phyloP scores from a whole-genome alignment of 1,284 basidiomycete species.

The Leccinum proliferum region DNA sequence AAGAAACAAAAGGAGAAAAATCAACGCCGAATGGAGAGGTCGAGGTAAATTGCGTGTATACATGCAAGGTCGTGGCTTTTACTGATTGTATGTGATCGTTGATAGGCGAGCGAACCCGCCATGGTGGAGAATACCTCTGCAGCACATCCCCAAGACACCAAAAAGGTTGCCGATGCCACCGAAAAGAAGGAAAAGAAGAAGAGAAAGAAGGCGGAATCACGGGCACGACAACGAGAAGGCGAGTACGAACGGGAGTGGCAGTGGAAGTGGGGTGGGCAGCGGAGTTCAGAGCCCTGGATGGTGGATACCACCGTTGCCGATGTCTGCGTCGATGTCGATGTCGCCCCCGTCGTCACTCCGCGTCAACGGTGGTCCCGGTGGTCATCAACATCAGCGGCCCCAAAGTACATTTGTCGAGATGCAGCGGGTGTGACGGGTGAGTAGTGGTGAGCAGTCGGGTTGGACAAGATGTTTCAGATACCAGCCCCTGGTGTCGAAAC shows the following conservation, averaged over 20 bases:
- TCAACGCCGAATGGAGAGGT: conserved; percentile 10
- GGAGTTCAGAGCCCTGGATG: neutral
- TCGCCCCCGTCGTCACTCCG: neutral
- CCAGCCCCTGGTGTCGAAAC: no score
- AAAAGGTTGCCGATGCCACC: neutral
- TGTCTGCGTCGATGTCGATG: neutral
- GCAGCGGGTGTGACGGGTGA: neutral
- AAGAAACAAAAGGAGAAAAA: conserved; percentile 28
- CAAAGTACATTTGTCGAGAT: neutral
- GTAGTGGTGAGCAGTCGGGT: no score
- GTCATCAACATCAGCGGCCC: neutral
- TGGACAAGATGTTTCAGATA: no score
- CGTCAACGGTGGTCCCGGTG: neutral
- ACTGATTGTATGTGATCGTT: conserved; percentile 3
- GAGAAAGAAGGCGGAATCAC: conserved; percentile 15
- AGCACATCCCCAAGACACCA: neutral
- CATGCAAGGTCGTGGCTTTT: neutral
- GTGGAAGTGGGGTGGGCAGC: neutral
- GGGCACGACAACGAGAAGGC: neutral
- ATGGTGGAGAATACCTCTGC: neutral
- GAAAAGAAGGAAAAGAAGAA: neutral
- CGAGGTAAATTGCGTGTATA: conserved; percentile 15
- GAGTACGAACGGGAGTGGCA: conserved; percentile 5
- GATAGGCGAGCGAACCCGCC: conserved; percentile 5
- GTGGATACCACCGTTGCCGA: neutral